phyloP scores from a whole-genome alignment of 306 rosid species.

The Trifolium pratense region DNA sequence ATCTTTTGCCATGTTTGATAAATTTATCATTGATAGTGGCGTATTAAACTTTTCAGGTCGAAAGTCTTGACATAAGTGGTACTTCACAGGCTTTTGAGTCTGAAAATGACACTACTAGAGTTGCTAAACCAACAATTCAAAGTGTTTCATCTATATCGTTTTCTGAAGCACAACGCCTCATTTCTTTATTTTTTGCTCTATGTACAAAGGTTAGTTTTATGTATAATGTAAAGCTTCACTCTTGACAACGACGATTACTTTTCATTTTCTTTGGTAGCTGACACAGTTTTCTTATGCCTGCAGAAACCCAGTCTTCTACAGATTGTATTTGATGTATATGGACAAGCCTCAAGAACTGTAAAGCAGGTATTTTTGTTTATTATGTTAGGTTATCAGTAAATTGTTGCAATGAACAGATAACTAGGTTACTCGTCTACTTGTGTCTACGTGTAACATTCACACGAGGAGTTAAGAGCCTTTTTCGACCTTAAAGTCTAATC shows the following conservation, averaged over 20 bases:
- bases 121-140: slow-evolving; percentile 46
- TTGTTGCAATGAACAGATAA: slow-evolving; percentile 17
- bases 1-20: slow-evolving; percentile 30
- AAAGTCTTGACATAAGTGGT: slow-evolving; percentile 61
- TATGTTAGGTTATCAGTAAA: slow-evolving; percentile 13
- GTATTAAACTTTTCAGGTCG: slow-evolving; percentile 57
- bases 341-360: slow-evolving; percentile 67
- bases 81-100: slow-evolving; percentile 66
- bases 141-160: slow-evolving; percentile 60
- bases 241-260: slow-evolving; percentile 29
- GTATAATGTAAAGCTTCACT: slow-evolving; percentile 25
- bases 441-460: not conserved
- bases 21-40: slow-evolving; percentile 20
- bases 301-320: slow-evolving; percentile 95
- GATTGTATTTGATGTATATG: slow-evolving; percentile 75
- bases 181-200: slow-evolving; percentile 89
- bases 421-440: slow-evolving; percentile 22
- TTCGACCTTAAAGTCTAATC: slow-evolving; percentile 6
- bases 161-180: slow-evolving; percentile 81
- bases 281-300: slow-evolving; percentile 40
- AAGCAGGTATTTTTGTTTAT: slow-evolving; percentile 73
- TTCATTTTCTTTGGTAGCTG: slow-evolving; percentile 35
- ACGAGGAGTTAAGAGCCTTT: slow-evolving; percentile 10
- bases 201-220: slow-evolving; percentile 79
- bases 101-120: slow-evolving; percentile 58